Conservation (phyloP, 352 stramenopile species). For the Phytophthora parvispora region DNA sequence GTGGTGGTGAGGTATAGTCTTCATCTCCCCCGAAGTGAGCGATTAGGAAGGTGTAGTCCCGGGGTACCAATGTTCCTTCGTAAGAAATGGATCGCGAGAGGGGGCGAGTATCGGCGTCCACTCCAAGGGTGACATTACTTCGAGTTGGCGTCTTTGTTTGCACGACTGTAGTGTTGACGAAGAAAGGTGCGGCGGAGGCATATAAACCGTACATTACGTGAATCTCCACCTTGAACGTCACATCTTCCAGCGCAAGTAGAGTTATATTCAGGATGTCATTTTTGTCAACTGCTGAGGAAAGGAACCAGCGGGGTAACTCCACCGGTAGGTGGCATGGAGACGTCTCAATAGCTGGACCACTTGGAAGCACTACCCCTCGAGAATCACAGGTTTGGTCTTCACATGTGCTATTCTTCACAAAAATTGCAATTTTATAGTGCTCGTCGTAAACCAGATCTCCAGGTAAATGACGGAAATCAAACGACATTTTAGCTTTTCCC, state of each 20-base stretch:
- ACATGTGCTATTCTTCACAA: constrained; percentile 95
- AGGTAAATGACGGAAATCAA: constrained; percentile 96
- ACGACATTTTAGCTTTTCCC: constrained; percentile 94
- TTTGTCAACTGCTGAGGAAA: constrained; percentile 92
- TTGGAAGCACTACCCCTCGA: constrained; percentile 59
- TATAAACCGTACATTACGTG: constrained; percentile 97
- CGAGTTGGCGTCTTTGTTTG: constrained; percentile 79
- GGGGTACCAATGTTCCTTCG: constrained; percentile 74
- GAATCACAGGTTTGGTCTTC: constrained; percentile 88
- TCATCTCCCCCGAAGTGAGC: constrained; percentile 78
- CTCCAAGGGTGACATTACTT: constrained; percentile 80
- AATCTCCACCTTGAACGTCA: constrained; percentile 96
- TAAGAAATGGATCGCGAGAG: constrained; percentile 90
- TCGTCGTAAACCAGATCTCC: constrained; percentile 94
- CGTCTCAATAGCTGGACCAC: constrained; percentile 83
- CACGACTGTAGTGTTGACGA: constrained; percentile 93
- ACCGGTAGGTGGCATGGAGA: constrained; percentile 94
- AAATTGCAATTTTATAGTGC: constrained; percentile 97
- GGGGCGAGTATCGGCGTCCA: constrained; percentile 67
- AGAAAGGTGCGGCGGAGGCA: constrained; percentile 86
- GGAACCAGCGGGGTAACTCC: constrained; percentile 93
- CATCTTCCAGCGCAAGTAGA: constrained; percentile 95
- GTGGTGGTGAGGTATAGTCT: constrained; percentile 78
- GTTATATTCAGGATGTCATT: constrained; percentile 96
- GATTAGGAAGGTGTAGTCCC: constrained; percentile 94